These are phyloP conservation scores for Dioscorea cayenensis DNA, from an alignment of 116 monocot genomes.

Conservation along the genomic window DNA sequence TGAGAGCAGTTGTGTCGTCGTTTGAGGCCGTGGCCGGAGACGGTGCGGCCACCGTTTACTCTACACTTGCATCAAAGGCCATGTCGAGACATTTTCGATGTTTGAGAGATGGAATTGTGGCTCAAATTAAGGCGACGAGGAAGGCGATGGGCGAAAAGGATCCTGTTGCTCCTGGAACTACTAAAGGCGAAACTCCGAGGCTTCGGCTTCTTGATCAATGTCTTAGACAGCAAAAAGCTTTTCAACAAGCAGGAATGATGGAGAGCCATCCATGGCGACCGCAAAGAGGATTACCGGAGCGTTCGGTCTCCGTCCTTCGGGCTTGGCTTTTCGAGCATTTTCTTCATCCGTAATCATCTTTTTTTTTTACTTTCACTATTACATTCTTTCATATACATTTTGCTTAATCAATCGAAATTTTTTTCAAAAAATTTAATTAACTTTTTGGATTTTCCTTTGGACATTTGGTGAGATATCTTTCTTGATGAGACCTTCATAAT, in stretches of 20 bases:
- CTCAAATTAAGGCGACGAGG: constrained; percentile 44
- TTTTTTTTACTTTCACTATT: too few species aligned
- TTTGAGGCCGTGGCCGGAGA: constrained; percentile 71
- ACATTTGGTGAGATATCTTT: background rate
- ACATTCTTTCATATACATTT: too few species aligned
- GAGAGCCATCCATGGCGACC: constrained; percentile 78
- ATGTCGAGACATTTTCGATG: constrained; percentile 90
- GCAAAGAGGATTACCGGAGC: constrained; percentile 79
- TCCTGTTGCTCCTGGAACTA: constrained; percentile 19
- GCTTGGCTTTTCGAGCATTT: constrained; percentile 97
- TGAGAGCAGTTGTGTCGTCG: constrained; percentile 44
- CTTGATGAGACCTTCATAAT: background rate
- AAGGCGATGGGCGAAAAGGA: constrained; percentile 62
- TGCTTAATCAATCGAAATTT: too few species aligned
- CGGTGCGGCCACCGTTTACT: constrained; percentile 52
- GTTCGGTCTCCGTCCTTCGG: constrained; percentile 73
- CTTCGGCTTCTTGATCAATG: constrained; percentile 60
- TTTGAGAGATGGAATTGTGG: constrained; percentile 64
- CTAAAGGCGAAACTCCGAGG: constrained; percentile 76
- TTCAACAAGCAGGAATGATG: constrained; percentile 50
- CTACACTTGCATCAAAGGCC: constrained; percentile 67
- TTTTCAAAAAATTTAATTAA: too few species aligned
- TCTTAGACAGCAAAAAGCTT: constrained; percentile 57
- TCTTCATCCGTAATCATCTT: constrained; percentile 66
- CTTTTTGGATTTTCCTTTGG: too few species aligned